These are phyloP conservation scores for Gnomoniopsis sp. DNA, from an alignment of 2,329 filamentous ascomycete genomes.

Conservation along the genomic window DNA sequence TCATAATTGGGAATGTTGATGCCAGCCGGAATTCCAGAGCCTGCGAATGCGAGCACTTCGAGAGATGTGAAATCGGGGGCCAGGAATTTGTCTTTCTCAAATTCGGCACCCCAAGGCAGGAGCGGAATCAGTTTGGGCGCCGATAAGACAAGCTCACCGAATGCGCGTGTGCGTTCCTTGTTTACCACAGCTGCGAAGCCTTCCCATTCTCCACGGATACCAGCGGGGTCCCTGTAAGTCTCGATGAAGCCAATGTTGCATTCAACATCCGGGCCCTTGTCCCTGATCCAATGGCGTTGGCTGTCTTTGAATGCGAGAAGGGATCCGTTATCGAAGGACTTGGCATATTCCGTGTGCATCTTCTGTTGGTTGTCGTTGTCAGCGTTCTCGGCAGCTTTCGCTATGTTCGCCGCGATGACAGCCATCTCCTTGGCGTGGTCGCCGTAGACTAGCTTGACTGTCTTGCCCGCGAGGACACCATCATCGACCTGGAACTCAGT, in stretches of 20 bases:
- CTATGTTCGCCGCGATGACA: constrained; percentile 62
- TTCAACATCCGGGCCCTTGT: constrained; percentile 77
- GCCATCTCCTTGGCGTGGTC: constrained; percentile 72
- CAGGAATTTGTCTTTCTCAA: constrained; percentile 94
- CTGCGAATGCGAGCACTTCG: constrained; percentile 81
- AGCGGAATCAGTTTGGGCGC: constrained; percentile 83
- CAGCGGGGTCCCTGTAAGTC: constrained; percentile 79
- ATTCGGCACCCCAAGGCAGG: constrained; percentile 81
- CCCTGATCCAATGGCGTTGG: constrained; percentile 77
- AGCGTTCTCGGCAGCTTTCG: constrained; percentile 64
- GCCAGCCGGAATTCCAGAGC: constrained; percentile 63
- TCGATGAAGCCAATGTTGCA: constrained; percentile 82
- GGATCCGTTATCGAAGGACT: constrained; percentile 72
- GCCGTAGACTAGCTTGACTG: constrained; percentile 68
- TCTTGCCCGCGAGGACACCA: constrained; percentile 62
- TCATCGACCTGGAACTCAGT: constrained; percentile 57
- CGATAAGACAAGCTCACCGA: constrained; percentile 77
- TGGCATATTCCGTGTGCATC: constrained; percentile 71
- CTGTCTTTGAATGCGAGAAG: constrained; percentile 76
- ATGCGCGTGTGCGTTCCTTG: constrained; percentile 83
- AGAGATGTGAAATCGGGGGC: constrained; percentile 95
- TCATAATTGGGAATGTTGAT: constrained; percentile 72
- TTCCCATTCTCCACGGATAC: constrained; percentile 80
- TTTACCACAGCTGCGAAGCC: constrained; percentile 84
- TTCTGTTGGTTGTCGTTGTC: constrained; percentile 71